A percentile compares a stretch with the other conserved stretches of the same genome.
Evolutionary conservation across 179 eudicot species (phyloP).

Genomic region (Amaranthus tricolor): DNA sequence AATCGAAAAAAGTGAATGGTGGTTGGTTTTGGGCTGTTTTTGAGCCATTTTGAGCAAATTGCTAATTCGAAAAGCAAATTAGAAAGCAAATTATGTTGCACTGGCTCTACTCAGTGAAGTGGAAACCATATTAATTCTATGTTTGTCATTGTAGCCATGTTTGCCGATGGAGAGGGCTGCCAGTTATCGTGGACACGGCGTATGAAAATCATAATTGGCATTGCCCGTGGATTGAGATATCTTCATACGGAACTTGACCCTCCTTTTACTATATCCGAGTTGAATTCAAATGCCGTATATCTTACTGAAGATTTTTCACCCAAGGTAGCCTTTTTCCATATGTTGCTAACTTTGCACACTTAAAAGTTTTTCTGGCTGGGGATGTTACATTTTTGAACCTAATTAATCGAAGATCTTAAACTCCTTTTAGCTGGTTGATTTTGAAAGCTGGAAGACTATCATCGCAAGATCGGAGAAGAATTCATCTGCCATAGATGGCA

Average conservation of each 20-base stretch:
- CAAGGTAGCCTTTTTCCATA: slow-evolving; percentile 47
- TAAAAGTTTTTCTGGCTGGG: neutral
- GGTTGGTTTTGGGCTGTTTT: no score
- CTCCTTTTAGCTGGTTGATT: slow-evolving; percentile 76
- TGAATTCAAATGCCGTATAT: slow-evolving; percentile 82
- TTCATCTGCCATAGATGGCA: slow-evolving; percentile 54
- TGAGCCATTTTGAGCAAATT: no score
- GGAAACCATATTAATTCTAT: neutral
- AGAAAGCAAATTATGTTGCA: no score
- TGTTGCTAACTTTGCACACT: neutral
- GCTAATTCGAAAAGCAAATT: no score
- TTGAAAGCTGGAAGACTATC: slow-evolving; percentile 91
- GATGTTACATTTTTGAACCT: neutral
- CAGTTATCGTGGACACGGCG: slow-evolving; percentile 92
- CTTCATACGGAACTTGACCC: slow-evolving; percentile 86
- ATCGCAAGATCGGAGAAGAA: slow-evolving; percentile 81
- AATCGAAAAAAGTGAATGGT: no score
- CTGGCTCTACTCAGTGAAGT: neutral
- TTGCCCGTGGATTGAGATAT: slow-evolving; percentile 80
- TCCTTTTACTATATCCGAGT: slow-evolving; percentile 76
- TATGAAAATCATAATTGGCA: slow-evolving; percentile 81
- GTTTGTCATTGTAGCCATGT: slow-evolving; percentile 27
- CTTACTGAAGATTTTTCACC: slow-evolving; percentile 94
- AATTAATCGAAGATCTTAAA: neutral
- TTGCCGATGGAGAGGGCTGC: slow-evolving; percentile 83